Percentiles rank a stretch among this genome's conserved stretches.
Evolutionary conservation across 345 rosid species (phyloP).

Genomic region (Euclidium syriacum): DNA sequence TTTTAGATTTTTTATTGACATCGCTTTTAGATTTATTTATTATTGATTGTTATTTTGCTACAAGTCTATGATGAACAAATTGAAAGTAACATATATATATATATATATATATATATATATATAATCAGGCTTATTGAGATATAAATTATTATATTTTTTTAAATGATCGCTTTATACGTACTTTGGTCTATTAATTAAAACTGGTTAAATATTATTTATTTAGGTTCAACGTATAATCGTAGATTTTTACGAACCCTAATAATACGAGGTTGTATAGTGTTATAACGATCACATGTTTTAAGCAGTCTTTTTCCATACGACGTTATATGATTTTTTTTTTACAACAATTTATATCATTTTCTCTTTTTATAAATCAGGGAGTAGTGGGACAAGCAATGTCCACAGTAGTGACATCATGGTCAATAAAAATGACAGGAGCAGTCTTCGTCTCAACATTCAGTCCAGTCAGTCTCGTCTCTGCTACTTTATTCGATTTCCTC

Average conservation of each 20-base stretch:
- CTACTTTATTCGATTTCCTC: conserved; percentile 30
- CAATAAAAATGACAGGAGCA: conserved; percentile 40
- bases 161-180: too few relatives aligned
- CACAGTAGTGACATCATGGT: conserved; percentile 42
- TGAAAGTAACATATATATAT: too few relatives aligned
- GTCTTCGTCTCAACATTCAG: conserved; percentile 42
- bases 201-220: not conserved
- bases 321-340: not conserved
- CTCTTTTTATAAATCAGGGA: conserved; percentile 23
- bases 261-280: too few relatives aligned
- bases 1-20: not conserved
- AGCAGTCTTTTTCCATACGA: not conserved
- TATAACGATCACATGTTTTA: too few relatives aligned
- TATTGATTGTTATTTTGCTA: too few relatives aligned
- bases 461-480: conserved; percentile 32
- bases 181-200: not conserved
- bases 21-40: too few relatives aligned
- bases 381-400: conserved; percentile 43
- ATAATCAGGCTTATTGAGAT: not conserved
- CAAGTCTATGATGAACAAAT: too few relatives aligned
- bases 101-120: too few relatives aligned
- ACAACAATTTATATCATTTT: not conserved
- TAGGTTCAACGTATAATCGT: not conserved
- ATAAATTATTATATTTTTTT: not conserved
- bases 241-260: not conserved